Evolutionary conservation across 345 rosid genomes (phyloP), one percentile per base, ranked within the genome.

Genomic region (Dimocarpus longan): DNA sequence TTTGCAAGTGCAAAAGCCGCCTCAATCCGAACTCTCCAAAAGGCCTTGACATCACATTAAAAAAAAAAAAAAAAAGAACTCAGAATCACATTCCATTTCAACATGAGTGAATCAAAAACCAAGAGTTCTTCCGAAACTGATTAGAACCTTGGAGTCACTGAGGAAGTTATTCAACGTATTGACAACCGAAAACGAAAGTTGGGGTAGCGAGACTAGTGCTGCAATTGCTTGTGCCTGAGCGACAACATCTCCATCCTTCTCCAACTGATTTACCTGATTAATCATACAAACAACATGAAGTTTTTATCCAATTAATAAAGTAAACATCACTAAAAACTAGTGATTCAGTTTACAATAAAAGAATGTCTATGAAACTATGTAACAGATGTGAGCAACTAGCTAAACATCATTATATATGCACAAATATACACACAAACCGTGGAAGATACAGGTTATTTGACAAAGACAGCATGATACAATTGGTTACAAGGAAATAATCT

Each of bases 221-320:
- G 88, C 76, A 37, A 95, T 89, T 54, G 99, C 97, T 80, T 93
- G 99, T 73, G 98, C 87, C 82, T 95, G 99, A 44, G 98, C 98
- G 80, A 93, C 93, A 84, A 95, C 98, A 87, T 95, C 99, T 80
- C 90, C 95, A 83, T 95, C 99, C 84, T 91, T 95, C 92, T 95
- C 99, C 81, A 93, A 76, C 83, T 93, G 94, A 87, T 91, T 95
- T 76, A 95, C 89, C 99, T 95, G 88, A 80, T 77, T 13, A 73
- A 81, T 62, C 24, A 80, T 37, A 60, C 28, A 78, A 77, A 71
- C 15, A 19, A 63, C 46, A 40, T 43, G 16, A 66, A 71, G 18
- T 59, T 24, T 60, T 50, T 52, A 54, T 15, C 71, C 66, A 24
- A 43, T 50, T 52, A 6, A 79, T 43, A 3, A 16, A 44, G 40